phyloP scores from a whole-genome alignment of 306 rosid species.

The Quercus gilva region DNA sequence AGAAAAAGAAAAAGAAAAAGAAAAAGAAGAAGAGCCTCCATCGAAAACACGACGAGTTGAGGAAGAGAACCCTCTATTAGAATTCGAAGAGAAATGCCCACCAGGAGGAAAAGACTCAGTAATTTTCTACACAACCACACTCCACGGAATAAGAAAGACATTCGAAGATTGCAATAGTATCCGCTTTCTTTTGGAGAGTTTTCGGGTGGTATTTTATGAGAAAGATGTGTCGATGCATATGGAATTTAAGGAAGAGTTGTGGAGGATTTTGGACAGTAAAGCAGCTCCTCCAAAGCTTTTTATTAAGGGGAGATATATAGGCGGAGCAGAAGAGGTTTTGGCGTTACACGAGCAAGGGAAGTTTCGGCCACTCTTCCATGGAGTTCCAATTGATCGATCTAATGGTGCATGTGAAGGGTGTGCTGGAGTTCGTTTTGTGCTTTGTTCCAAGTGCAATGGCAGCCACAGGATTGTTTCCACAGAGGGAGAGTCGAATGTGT shows the following conservation, averaged over 20 bases:
- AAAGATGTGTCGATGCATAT: slow-evolving; percentile 79
- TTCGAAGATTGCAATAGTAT: slow-evolving; percentile 78
- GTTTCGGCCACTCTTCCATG: slow-evolving; percentile 51
- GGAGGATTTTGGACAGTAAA: slow-evolving; percentile 47
- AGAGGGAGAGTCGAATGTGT: slow-evolving; percentile 32
- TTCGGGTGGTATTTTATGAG: slow-evolving; percentile 62
- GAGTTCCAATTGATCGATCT: slow-evolving; percentile 47
- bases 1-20: neutral
- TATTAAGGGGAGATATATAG: slow-evolving; percentile 69
- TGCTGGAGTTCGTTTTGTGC: slow-evolving; percentile 65
- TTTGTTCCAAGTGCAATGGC: slow-evolving; percentile 77
- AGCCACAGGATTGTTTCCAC: slow-evolving; percentile 50
- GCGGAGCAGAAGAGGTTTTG: slow-evolving; percentile 78
- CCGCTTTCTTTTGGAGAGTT: slow-evolving; percentile 72
- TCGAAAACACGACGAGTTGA: slow-evolving; percentile 22
- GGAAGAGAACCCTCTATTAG: slow-evolving; percentile 37
- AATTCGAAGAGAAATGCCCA: slow-evolving; percentile 63
- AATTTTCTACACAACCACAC: slow-evolving; percentile 77
- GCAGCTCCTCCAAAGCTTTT: slow-evolving; percentile 77
- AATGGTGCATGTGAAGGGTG: slow-evolving; percentile 68
- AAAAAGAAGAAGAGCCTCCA: slow-evolving; percentile 15
- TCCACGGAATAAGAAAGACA: slow-evolving; percentile 74
- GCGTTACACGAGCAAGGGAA: slow-evolving; percentile 73
- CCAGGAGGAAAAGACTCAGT: slow-evolving; percentile 64
- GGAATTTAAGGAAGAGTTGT: slow-evolving; percentile 67